phyloP scores from a whole-genome alignment of 2,329 filamentous ascomycete genomes.

The Helicocarpus griseus region DNA sequence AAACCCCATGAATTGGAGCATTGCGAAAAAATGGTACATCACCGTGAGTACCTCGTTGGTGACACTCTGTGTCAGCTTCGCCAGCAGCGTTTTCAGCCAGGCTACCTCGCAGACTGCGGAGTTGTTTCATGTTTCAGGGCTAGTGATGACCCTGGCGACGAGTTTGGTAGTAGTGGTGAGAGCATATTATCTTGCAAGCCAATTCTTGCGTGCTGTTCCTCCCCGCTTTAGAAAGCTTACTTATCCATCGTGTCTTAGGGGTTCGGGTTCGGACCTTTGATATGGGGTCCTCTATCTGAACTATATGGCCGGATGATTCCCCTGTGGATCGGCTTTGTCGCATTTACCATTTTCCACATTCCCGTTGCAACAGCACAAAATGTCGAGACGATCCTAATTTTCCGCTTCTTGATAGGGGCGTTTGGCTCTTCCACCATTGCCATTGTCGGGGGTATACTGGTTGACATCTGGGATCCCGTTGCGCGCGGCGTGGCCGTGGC shows the following conservation, averaged over 20 bases:
- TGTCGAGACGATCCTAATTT: constrained; percentile 44
- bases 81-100: constrained; percentile 38
- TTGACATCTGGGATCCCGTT: constrained; percentile 41
- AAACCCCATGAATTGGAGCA: constrained; percentile 4
- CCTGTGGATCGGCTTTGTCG: constrained; percentile 39
- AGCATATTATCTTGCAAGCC: constrained; percentile 11
- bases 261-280: constrained; percentile 29
- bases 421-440: constrained; percentile 44
- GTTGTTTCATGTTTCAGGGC: constrained; percentile 36
- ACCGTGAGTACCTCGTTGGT: constrained; percentile 33
- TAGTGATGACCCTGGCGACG: constrained; percentile 42
- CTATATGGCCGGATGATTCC: constrained; percentile 42
- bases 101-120: constrained; percentile 31
- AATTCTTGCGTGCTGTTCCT: no score
- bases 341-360: constrained; percentile 47
- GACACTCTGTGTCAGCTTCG: constrained; percentile 41
- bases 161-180: constrained; percentile 37
- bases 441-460: constrained; percentile 41
- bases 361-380: constrained; percentile 46
- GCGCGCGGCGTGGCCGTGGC: constrained; percentile 39
- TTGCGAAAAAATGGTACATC: constrained; percentile 31
- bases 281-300: constrained; percentile 39
- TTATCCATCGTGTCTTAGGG: constrained; percentile 17
- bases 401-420: constrained; percentile 44
- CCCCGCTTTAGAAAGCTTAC: no score